Evolutionary conservation across 2,329 filamentous ascomycete species (phyloP), one percentile per base, ranked within the genome.

Genomic region (Xylariaceae sp.): DNA sequence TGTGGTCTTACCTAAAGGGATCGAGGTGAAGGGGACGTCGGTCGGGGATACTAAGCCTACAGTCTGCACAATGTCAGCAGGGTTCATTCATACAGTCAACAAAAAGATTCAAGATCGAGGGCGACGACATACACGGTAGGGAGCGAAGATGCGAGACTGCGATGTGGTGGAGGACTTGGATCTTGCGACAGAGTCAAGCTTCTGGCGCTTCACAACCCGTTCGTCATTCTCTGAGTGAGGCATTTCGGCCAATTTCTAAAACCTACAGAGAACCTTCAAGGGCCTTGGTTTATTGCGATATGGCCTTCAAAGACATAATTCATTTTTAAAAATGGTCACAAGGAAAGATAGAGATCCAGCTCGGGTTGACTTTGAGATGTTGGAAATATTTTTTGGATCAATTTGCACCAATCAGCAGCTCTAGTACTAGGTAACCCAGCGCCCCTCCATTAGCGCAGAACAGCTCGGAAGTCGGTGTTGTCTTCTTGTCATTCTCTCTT

Each of bases 11-110:
- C 93, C 93, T 14, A 95, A 75, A 1, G 92, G 87, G 23, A 94
- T 79, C 5, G 86, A 86, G 2, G 92, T 91, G 63, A 98, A 97
- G 0, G 93, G 92, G 0, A 96, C 89, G 39, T 76, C 70, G 2
- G 92, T 96, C 1, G 93, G 89, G 5, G 93, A 96, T 2, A 98
- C 89, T 23, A 98, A 76, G 14, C 93, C 93, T 54, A 98, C 80
- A 37, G 92, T 96, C 88, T 95, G 63, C 11, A 14, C 20, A 27
- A 21, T 20, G 25, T 7, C 17, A 5, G 29, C 45, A 51, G 45
- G 25, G 19, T 34, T 25, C 19, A 19, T 22, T 20, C 25, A 37
- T 44, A 6, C 6, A 5, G 17, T 43, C 36, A 40, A 37, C 25
- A 37, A 45, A 14, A n/a, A 20, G 40, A 21, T 19, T 16, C 17